These are phyloP conservation scores for Ogataea nonfermentans DNA, from an alignment of 805 yeast genomes.

Conservation along the genomic window DNA sequence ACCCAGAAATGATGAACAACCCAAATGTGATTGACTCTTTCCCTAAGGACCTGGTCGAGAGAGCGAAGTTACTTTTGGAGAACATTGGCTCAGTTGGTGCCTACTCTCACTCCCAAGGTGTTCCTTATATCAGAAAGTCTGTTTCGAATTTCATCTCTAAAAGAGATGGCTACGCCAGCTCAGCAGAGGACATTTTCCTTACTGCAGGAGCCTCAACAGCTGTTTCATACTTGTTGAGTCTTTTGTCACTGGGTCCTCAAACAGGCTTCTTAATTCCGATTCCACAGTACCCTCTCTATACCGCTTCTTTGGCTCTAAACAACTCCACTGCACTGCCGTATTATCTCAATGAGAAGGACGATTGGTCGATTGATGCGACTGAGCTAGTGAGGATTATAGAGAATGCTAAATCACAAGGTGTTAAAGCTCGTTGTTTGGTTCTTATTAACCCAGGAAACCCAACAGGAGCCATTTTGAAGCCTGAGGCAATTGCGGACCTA, in stretches of 20 bases:
- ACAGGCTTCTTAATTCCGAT: constrained; percentile 91
- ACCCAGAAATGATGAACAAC: constrained; percentile 63
- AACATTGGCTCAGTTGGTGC: constrained; percentile 89
- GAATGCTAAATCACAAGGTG: constrained; percentile 48
- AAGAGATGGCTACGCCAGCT: constrained; percentile 74
- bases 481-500: constrained; percentile 65
- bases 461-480: constrained; percentile 80
- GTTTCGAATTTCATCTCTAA: constrained; percentile 76
- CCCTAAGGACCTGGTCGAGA: constrained; percentile 67
- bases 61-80: constrained; percentile 62
- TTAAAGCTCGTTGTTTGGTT: constrained; percentile 74
- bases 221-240: constrained; percentile 72
- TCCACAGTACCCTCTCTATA: constrained; percentile 96
- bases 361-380: constrained; percentile 80
- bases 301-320: constrained; percentile 88
- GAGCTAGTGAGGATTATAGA: constrained; percentile 57
- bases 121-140: constrained; percentile 62
- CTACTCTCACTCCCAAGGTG: constrained; percentile 92
- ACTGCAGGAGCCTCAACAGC: constrained; percentile 96
- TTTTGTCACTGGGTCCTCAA: constrained; percentile 62
- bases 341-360: constrained; percentile 71
- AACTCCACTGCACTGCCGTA: constrained; percentile 84
- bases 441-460: constrained; percentile 99
- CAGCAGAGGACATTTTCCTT: constrained; percentile 72
- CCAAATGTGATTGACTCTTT: constrained; percentile 33